Conservation (phyloP, 2,329 filamentous ascomycete genomes). For the Scedosporium aurantiacum region DNA sequence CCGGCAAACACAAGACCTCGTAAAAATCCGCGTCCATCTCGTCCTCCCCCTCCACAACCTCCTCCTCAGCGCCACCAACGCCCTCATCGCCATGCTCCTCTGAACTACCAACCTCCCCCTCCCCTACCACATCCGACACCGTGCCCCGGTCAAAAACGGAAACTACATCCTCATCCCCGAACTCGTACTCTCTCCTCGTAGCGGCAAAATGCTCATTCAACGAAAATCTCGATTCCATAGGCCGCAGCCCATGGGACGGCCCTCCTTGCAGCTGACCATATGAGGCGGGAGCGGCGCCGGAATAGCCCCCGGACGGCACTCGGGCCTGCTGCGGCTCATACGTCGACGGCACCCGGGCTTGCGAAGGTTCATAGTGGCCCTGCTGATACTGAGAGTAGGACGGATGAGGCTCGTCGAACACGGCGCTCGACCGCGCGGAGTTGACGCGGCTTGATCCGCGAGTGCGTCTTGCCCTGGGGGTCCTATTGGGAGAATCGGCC, state of each 20-base stretch:
- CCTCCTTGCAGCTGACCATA: not conserved
- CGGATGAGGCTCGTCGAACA: not conserved
- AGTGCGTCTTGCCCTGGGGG: not conserved
- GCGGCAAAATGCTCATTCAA: conserved; percentile 36
- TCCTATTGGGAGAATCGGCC: conserved; percentile 1
- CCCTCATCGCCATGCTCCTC: conserved; percentile 7
- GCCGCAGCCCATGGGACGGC: conserved; percentile 14
- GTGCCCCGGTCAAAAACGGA: conserved; percentile 26
- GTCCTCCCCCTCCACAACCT: conserved; percentile 7
- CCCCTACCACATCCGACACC: conserved; percentile 8
- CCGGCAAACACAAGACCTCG: conserved; percentile 32
- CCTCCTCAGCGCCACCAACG: conserved; percentile 5
- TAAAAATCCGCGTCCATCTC: conserved; percentile 25
- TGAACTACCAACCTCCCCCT: not conserved
- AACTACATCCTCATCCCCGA: conserved; percentile 35
- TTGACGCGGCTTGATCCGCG: not conserved
- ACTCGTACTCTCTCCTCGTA: conserved; percentile 33
- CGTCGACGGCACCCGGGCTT: not conserved
- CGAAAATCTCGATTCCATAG: conserved; percentile 32
- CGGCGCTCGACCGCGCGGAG: not conserved
- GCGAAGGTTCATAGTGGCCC: not conserved
- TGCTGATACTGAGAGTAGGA: not conserved
- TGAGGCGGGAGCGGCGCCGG: not conserved
- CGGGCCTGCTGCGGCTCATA: not conserved
- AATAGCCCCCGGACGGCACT: not conserved